Percentiles rank a stretch among this genome's conserved stretches.
These are phyloP conservation scores for Boletus subluridellus DNA, from an alignment of 1,284 basidiomycete genomes.

Conservation along the genomic window DNA sequence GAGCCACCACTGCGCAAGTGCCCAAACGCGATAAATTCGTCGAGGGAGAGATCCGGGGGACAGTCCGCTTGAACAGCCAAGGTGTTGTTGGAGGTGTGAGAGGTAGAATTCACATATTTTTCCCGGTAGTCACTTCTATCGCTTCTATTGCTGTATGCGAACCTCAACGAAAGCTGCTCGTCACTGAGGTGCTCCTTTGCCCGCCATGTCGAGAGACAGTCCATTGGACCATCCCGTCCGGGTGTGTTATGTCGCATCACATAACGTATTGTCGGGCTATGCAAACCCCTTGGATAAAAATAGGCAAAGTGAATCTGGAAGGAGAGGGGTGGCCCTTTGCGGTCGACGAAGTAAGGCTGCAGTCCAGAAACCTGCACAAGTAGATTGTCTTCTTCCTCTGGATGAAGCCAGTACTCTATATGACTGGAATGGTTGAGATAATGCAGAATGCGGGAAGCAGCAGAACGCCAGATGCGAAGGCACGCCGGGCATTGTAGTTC, in stretches of 20 bases:
- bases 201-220: neutral
- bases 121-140: no score
- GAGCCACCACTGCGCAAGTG: no score
- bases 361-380: neutral
- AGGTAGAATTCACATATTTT: neutral
- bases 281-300: neutral
- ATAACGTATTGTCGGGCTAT: neutral
- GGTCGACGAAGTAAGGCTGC: neutral
- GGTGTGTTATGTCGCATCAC: neutral
- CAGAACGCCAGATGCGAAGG: slow-evolving; percentile 7
- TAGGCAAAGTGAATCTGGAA: neutral
- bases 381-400: neutral
- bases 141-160: neutral
- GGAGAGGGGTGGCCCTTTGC: neutral
- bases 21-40: no score
- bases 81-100: no score
- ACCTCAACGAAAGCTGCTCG: no score
- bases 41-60: no score
- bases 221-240: neutral
- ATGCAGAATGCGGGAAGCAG: neutral
- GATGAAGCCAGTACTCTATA: neutral
- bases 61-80: no score
- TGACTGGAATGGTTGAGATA: no score
- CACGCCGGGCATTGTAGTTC: neutral
- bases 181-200: neutral